phyloP scores from a whole-genome alignment of 176 grass and related monocot species.

The Neostapfia colusana region DNA sequence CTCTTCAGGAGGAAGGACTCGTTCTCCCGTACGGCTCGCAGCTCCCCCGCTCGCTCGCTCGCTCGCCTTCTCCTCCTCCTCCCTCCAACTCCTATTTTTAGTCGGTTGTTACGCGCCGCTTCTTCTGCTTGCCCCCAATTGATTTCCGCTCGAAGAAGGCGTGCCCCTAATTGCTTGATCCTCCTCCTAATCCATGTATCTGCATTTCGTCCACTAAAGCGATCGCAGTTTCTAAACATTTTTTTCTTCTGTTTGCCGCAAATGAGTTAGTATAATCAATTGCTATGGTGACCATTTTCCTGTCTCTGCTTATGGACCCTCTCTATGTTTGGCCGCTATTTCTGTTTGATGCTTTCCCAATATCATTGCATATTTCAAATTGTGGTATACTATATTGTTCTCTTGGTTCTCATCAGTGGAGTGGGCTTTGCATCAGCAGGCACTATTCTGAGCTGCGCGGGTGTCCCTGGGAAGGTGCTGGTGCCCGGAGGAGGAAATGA shows the following conservation, averaged over 20 bases:
- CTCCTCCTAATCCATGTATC: neutral
- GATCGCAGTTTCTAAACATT: slow-evolving; percentile 26
- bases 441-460: slow-evolving; percentile 41
- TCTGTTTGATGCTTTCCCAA: neutral
- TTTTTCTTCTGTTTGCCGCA: neutral
- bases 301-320: neutral
- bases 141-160: too few relatives aligned
- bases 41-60: neutral
- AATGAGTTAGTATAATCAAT: slow-evolving; percentile 24
- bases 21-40: slow-evolving; percentile 37
- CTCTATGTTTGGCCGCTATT: neutral
- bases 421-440: slow-evolving; percentile 39
- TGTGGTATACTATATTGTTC: neutral
- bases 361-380: neutral
- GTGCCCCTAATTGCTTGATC: neutral
- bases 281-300: slow-evolving; percentile 12
- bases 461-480: slow-evolving; percentile 67
- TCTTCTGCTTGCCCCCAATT: neutral
- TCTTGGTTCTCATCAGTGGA: neutral
- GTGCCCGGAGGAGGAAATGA: slow-evolving; percentile 60
- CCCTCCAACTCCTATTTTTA: slow-evolving; percentile 5
- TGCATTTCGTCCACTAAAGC: neutral
- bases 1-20: slow-evolving; percentile 58
- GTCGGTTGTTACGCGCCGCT: neutral
- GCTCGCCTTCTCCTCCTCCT: neutral